Percentiles rank a stretch among this genome's conserved stretches.
These are phyloP conservation scores for Artemisia tridentata DNA, from an alignment of 129 eudicot species.

Conservation along the genomic window DNA sequence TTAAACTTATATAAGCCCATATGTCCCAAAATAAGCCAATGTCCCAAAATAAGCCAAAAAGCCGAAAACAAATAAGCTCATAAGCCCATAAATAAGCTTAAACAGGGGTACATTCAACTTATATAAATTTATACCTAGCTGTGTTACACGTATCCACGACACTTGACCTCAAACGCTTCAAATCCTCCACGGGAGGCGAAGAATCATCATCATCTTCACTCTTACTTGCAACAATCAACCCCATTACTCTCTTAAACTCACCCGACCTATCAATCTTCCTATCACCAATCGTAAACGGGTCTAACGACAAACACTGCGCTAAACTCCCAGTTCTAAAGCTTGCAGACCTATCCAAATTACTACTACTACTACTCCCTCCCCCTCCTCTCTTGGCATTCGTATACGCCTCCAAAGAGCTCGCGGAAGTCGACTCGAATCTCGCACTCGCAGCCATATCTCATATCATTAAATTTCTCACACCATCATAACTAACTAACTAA, in stretches of 20 bases:
- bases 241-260: constrained; percentile 67
- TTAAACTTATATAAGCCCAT: too few species aligned
- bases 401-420: constrained; percentile 62
- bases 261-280: constrained; percentile 41
- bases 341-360: constrained; percentile 61
- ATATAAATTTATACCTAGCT: constrained; percentile 54
- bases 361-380: not conserved
- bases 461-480: not conserved
- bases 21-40: too few species aligned
- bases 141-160: constrained; percentile 50
- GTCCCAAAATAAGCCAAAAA: too few species aligned
- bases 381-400: constrained; percentile 54
- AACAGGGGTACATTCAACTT: not conserved
- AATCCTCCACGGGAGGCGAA: constrained; percentile 58
- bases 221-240: constrained; percentile 42
- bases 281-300: constrained; percentile 61
- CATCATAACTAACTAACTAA: not conserved
- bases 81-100: too few species aligned
- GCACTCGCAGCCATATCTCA: constrained; percentile 66
- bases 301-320: constrained; percentile 58
- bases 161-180: constrained; percentile 58
- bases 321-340: constrained; percentile 52
- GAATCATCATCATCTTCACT: constrained; percentile 62
- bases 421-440: constrained; percentile 63
- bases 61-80: too few species aligned